Base-by-base conservation (phyloP, 768 basidiomycete species). In the Dioszegia aurantiaca region DNA sequence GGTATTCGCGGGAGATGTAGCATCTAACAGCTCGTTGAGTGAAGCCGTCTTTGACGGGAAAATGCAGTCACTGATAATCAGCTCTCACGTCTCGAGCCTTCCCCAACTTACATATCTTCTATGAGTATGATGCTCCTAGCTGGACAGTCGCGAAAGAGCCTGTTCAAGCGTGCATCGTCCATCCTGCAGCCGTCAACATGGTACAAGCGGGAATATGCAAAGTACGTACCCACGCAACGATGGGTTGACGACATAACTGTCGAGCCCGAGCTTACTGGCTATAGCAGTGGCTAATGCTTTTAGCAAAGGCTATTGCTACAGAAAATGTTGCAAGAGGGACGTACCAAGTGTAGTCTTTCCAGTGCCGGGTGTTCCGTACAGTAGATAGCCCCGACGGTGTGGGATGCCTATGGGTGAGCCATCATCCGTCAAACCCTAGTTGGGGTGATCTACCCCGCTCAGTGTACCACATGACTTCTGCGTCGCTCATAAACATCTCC, bases 111-210 rank as follows among this genome's bases (percentile, higher is more conserved):
- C 73, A 94, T 83, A 74, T 94, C 91, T 73, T 94, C 91, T 19
- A 94, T 83, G 11, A 94, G 82, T 53, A 93, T 84, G 44, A 94
- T 88, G 72, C 87, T 89, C 17, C 86, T 84, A 33, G 87, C 84
- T 2, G 90, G 89, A 4, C 91, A 89, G 33, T 87, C 84, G 30
- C 89, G 87, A 86, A 93, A 89, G 37, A 93, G 82, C 11, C 86
- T 86, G 24, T 85, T 87, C 28, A 94, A 80, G 8, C 88, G 89
- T 61, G 85, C 85, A 72, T 94, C 91, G 58, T 86, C 69, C 65
- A 75, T 63, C 16, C 73, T 75, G 33, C 30, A 41, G 24, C 21
- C 3, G 30, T 60, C 21, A 56, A 21, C 33, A 12, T 27, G 4
- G 17, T 19, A 12, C 21, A 33, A 6, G 33, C 39, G 4, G 21